Evolutionary conservation across 2,329 filamentous ascomycete genomes (phyloP).

Genomic region (Capronia coronata): DNA sequence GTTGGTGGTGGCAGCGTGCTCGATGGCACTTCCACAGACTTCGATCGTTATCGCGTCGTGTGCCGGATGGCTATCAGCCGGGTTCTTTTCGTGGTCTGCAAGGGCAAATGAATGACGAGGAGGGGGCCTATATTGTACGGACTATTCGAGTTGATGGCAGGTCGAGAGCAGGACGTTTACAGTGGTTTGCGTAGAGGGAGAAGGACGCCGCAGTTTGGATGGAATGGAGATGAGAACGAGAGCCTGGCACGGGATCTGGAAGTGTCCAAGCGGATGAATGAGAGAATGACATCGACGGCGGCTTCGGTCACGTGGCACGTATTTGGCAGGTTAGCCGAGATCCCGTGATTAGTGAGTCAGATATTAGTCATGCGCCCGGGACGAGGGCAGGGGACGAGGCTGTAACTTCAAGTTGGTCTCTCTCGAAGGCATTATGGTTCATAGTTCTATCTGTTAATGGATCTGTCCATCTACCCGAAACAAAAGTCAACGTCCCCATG

Average conservation of each 20-base stretch:
- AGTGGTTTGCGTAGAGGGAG: neutral
- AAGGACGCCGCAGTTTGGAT: neutral
- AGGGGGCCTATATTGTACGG: neutral
- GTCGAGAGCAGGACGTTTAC: neutral
- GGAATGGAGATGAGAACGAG: neutral
- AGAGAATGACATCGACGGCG: slow-evolving; percentile 11
- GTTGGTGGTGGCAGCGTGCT: slow-evolving; percentile 4
- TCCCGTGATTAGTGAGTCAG: no score
- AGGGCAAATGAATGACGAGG: neutral
- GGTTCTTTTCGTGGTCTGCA: neutral
- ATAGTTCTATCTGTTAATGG: no score
- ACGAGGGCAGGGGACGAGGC: no score
- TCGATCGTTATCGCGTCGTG: slow-evolving; percentile 19
- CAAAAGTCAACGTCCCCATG: slow-evolving; percentile 1
- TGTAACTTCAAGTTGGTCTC: no score
- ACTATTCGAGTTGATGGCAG: neutral
- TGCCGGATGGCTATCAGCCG: slow-evolving; percentile 1
- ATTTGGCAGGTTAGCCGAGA: slow-evolving; percentile 7
- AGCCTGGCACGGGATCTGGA: slow-evolving; percentile 6
- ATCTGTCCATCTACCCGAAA: slow-evolving; percentile 4
- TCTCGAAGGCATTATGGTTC: no score
- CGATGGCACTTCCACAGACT: slow-evolving; percentile 6
- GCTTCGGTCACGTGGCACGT: neutral
- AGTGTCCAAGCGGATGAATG: slow-evolving; percentile 1
- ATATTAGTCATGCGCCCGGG: no score